Evolutionary conservation across 768 basidiomycete genomes (phyloP).

Genomic region (Auricularia sp.): DNA sequence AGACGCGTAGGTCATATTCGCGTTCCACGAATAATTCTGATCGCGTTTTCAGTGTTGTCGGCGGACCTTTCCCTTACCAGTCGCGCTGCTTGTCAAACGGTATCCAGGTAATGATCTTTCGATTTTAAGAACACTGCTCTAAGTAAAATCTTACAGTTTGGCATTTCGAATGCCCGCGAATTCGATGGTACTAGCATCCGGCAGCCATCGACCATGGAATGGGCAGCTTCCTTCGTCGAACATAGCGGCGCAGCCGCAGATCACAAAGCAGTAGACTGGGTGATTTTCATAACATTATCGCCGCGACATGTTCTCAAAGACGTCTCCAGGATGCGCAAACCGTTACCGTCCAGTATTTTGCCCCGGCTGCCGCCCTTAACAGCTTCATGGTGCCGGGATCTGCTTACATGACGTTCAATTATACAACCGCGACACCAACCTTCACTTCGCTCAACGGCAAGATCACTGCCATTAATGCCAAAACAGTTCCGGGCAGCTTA

Average conservation of each 20-base stretch:
- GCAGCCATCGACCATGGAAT: constrained; percentile 23
- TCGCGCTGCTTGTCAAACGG: constrained; percentile 15
- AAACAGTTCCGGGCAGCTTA: constrained; percentile 12
- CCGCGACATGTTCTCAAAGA: too few relatives aligned
- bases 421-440: constrained; percentile 20
- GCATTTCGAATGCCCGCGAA: constrained; percentile 19
- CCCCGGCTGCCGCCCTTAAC: constrained; percentile 20
- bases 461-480: constrained; percentile 22
- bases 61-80: constrained; percentile 26
- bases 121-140: not conserved
- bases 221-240: constrained; percentile 23
- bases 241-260: constrained; percentile 20
- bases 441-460: constrained; percentile 21
- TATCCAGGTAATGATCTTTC: not conserved
- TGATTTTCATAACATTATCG: constrained; percentile 2
- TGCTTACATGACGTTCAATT: constrained; percentile 25
- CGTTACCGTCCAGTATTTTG: constrained; percentile 27
- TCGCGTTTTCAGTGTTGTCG: constrained; percentile 16
- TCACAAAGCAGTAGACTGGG: constrained; percentile 27
- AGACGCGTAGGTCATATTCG: constrained; percentile 13
- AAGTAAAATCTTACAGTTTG: constrained; percentile 15
- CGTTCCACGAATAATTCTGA: not conserved
- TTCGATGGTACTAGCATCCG: constrained; percentile 25
- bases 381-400: constrained; percentile 25
- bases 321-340: constrained; percentile 22